Base-by-base conservation (phyloP, 345 rosid species). In the Adansonia digitata region DNA sequence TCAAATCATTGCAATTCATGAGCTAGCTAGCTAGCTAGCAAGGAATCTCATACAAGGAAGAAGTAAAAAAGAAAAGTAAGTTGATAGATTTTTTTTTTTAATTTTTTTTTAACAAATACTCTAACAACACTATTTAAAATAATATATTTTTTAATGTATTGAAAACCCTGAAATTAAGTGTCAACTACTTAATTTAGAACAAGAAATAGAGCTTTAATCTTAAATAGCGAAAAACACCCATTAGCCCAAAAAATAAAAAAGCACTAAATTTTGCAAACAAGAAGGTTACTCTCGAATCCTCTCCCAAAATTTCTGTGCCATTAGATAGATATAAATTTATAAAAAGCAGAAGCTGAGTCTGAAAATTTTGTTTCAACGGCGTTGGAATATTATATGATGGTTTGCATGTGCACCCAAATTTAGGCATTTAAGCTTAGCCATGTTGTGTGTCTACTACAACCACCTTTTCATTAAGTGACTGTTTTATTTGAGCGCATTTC, bases 381-480 rank as follows among this genome's bases (percentile, higher is more conserved):
- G 22, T 27, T 15, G 74, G 51, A 77, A 63, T 70, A 69, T 78
- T n/a, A 60, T 14, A 72, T 11, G 18, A 39, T 39, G 73, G 74
- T 20, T 22, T 56, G 80, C 84, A 81, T 75, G 85, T 81, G 84
- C 78, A 46, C 20, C 77, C 62, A 81, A 79, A 83, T 74, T 72
- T 15, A 42, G 61, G 83, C 83, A 85, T 85, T 85, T 67, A 57
- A 57, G 31, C 31, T 3, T 10, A 60, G 75, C 77, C 83, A 75
- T 77, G 85, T 72, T 78, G 77, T 13, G 79, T 81, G 81, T 74
- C 83, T 82, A 85, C 80, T 81, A 49, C 84, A 39, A 34, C 75
- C 81, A 82, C 77, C 84, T 81, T 81, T 80, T 81, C 83, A 78
- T 77, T 78, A 71, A 83, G 81, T 85, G 82, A 70, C 77, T 79